Percentiles rank a stretch among this genome's conserved stretches.
These are phyloP conservation scores for Fraxinus latifolia DNA, from an alignment of 305 asterid species.

Conservation along the genomic window DNA sequence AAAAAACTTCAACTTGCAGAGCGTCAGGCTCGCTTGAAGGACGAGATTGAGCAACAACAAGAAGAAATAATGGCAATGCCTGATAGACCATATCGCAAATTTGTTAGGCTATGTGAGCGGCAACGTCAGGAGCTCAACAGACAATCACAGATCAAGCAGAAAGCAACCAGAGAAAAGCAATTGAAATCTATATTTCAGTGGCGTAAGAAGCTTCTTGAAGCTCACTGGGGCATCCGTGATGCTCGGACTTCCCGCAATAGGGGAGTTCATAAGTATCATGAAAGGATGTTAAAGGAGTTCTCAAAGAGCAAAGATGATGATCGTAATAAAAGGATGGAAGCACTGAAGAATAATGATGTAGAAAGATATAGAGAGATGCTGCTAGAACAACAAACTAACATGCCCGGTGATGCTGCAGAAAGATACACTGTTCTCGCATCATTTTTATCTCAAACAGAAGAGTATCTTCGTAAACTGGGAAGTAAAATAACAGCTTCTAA, in stretches of 20 bases:
- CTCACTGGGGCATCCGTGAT: conserved; percentile 98
- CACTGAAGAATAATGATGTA: conserved; percentile 94
- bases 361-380: conserved; percentile 98
- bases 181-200: conserved; percentile 88
- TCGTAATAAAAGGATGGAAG: conserved; percentile 96
- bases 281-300: conserved; percentile 92
- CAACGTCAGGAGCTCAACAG: conserved; percentile 92
- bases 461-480: conserved; percentile 88
- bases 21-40: conserved; percentile 84
- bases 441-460: conserved; percentile 90
- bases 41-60: conserved; percentile 93
- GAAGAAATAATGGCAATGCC: conserved; percentile 99
- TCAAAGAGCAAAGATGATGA: conserved; percentile 91
- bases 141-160: conserved; percentile 84
- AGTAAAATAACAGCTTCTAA: conserved; percentile 91
- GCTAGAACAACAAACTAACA: conserved; percentile 85
- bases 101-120: conserved; percentile 91
- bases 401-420: conserved; percentile 93
- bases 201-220: conserved; percentile 99
- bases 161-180: conserved; percentile 86
- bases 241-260: conserved; percentile 95
- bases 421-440: conserved; percentile 95
- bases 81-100: conserved; percentile 91
- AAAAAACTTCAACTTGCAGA: conserved; percentile 90
- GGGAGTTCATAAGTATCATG: conserved; percentile 99